Conservation (phyloP, 2,329 filamentous ascomycete species). For the Atkinsonella texensis region DNA sequence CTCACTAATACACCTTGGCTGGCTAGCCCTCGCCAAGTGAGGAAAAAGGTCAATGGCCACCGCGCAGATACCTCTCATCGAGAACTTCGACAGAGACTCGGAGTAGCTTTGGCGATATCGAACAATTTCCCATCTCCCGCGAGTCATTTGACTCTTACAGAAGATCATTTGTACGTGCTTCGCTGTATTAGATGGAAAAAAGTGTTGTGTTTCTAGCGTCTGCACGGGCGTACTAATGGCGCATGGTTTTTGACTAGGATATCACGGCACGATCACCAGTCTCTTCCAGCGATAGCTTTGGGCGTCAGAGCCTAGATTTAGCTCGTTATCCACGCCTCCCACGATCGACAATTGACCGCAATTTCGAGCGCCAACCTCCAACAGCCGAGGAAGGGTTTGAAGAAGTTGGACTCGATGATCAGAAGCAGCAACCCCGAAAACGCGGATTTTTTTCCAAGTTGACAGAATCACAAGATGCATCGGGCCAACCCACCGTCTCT, state of each 20-base stretch:
- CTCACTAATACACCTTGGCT: conserved; percentile 5
- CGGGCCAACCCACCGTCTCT: conserved; percentile 31
- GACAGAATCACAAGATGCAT: conserved; percentile 41
- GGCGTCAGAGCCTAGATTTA: conserved; percentile 73
- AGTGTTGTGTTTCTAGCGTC: neutral
- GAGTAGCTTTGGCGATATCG: conserved; percentile 65
- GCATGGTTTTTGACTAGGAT: conserved; percentile 44
- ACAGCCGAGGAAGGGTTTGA: conserved; percentile 75
- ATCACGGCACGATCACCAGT: conserved; percentile 81
- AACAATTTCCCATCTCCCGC: conserved; percentile 88
- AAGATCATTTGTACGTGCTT: conserved; percentile 70
- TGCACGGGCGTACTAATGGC: neutral
- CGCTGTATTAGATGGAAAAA: neutral
- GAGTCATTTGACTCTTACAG: conserved; percentile 97
- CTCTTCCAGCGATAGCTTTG: conserved; percentile 42
- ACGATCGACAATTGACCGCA: conserved; percentile 46
- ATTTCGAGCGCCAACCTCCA: conserved; percentile 47
- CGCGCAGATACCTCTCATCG: conserved; percentile 38
- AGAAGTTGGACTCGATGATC: conserved; percentile 79
- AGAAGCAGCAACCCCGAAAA: conserved; percentile 38
- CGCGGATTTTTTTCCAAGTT: conserved; percentile 68
- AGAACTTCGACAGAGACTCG: conserved; percentile 42
- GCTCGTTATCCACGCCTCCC: conserved; percentile 50
- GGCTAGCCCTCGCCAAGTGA: conserved; percentile 74
- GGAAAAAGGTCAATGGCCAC: conserved; percentile 66